Evolutionary conservation across 768 basidiomycete genomes (phyloP), one percentile per base, ranked within the genome.

Genomic region (Mrakia gelida): DNA sequence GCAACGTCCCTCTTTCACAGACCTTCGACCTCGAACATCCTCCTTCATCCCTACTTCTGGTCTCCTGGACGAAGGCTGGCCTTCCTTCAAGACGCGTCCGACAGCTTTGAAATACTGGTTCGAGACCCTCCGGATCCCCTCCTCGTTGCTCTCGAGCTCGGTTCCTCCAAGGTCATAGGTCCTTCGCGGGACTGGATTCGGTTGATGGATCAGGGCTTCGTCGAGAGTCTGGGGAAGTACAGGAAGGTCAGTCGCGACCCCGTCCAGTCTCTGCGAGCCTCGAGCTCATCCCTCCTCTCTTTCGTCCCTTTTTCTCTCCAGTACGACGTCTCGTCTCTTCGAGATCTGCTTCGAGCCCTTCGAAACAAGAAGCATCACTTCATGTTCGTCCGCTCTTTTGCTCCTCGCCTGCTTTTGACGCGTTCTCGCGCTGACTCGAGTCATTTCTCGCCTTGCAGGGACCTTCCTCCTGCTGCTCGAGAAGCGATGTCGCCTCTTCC

Each of bases 21-120:
- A 21, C 34, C 73, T 41, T 67, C 95, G 80, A 96, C 95, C 10
- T 89, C 89, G 18, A 89, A 89, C n/a, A 92, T 92, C 84, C 87
- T 98, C 28, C 86, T 92, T 30, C 96, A 98, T 85, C 97, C 97
- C 0, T 96, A 92, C 87, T 99, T 98, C 87, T 99, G 97, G 97
- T 91, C 94, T 75, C 86, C 95, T 0, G 91, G 88, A 11, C 90
- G 92, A 76, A 89, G 96, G 61, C 86, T 99, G 7, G 90, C 89
- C 72, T 99, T 99, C 88, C 87, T 99, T n/a, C 95, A 96, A 84
- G 97, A 98, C 80, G 93, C 95, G 0, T 97, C 95, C 0, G 96
- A 98, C 84, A 89, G 95, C 7, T 99, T 98, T 84, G 97, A 98
- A 85, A 95, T 95, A 83, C 96, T 98, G 94, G 92, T 91, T 81